Evolutionary conservation across 495 filamentous ascomycete genomes (phyloP), one percentile per base, ranked within the genome.

Genomic region (Trichoderma asperelloides): DNA sequence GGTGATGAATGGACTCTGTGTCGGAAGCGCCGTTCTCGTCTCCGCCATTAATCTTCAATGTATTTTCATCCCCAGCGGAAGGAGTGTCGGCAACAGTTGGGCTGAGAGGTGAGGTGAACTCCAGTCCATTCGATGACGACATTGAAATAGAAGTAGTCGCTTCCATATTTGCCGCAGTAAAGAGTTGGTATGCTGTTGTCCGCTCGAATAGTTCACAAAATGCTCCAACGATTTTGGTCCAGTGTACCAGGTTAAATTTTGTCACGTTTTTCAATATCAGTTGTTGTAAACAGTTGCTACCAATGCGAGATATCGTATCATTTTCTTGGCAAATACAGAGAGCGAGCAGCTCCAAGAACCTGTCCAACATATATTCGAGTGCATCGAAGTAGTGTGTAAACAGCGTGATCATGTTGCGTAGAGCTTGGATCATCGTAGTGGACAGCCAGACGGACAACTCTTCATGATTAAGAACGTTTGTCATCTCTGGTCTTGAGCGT

Each of bases 281-380:
- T 72, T 97, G 93, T 74, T 99, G 95, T 62, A 99, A 77, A 71
- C 95, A 99, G 72, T 97, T 98, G 78, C 93, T 97, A 64, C 95
- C 95, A 71, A 99, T 99, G 51, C 96, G 85, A 8, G 95, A 95
- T 65, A 99, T 96, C 0, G 96, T 99, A 74, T 99, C 95, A 72
- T 98, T 99, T 74, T 99, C 95, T 74, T 99, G 95, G 75, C 94
- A 98, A 64, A 99, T 99, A 73, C 95, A 99, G 21, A 98, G 84
- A 3, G 91, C 92, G 0, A 99, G 79, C 12, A 99, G 86, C 72
- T 98, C 93, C 45, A 99, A 80, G 73, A 98, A 97, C 30, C 94
- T 82, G 72, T 96, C 92, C 23, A 99, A 84, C 96, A 99, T 98
- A 74, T 96, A 94, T 75, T 97, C 92, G 30, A 99, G 79, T 0